Evolutionary conservation across 768 basidiomycete species (phyloP), one percentile per base, ranked within the genome.

Genomic region (Auriscalpium microsporum): DNA sequence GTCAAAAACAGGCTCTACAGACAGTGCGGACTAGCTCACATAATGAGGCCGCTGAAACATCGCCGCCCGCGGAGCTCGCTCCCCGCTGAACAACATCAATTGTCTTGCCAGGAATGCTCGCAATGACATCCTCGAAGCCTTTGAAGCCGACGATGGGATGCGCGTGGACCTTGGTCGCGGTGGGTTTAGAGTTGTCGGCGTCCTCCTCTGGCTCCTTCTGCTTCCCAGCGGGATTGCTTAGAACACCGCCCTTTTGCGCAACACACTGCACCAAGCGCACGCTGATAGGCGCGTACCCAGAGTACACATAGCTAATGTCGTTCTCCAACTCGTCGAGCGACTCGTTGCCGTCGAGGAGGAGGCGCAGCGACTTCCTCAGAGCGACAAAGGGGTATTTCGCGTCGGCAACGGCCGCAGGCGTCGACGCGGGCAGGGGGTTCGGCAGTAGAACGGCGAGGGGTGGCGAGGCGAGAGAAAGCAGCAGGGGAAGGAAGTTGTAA

Each of bases 101-200:
- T 19, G 86, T 89, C 65, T 83, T 82, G 2, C 96, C 96, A 0
- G 93, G 90, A 53, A 98, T 84, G 52, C 78, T 75, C 37, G 79
- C 79, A 19, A 96, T 67, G 13, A 90, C 80, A 64, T 98, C 95
- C 69, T 98, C 96, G 65, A 99, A 93, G 21, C 94, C 95, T 69
- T 90, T 95, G 94, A 95, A 99, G 2, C 95, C 95, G 9, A 87
- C 81, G 56, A 99, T 88, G 2, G 92, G 87, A 69, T 96, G 94
- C 1, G 94, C 93, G 65, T 84, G 86, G 42, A 88, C 76, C 67
- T 83, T 84, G 52, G 72, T 74, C 23, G 68, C 61, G n/a, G 68
- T 55, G 44, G 62, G 62, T 56, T 68, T 72, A 19, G 67, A 72
- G 16, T 59, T 58, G n/a, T 67, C 71, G 28, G 65, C 65, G 53